Evolutionary conservation across 345 rosid genomes (phyloP), one percentile per base, ranked within the genome.

Genomic region (Citrus medica): DNA sequence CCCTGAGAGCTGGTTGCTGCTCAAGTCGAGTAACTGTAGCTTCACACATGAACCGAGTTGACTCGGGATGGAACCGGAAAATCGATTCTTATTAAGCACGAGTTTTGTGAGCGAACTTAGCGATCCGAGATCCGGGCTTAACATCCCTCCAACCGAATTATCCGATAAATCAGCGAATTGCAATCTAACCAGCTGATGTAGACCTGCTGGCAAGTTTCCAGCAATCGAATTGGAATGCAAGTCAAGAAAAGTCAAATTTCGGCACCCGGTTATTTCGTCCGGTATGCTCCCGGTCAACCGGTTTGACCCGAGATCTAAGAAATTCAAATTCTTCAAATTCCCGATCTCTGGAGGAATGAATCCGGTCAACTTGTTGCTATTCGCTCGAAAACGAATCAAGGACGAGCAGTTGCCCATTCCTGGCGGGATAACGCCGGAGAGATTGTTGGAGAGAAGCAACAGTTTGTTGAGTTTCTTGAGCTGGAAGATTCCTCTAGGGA

Each of bases 401-500:
- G 90, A 84, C 17, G 87, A 74, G 82, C 93, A 90, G 80, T 90
- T 92, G 3, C 97, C 94, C 12, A 95, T 87, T 27, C 90, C 93
- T 7, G 86, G 82, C 13, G 98, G 91, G 35, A 95, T 86, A 28
- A 59, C 64, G 4, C 95, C 97, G 3, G 90, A 89, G 76, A 93
- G 85, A 59, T 83, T 85, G 82, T 95, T 95, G 70, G 95, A 93
- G 62, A 95, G 88, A 67, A 95, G 93, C 77, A 93, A 67, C 17
- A 95, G 93, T 78, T 93, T 93, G 81, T 89, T 95, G 75, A 95
- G 91, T 61, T 87, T 91, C 83, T 83, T 79, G 63, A 95, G 84
- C 64, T 78, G 81, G 78, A 90, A 92, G 13, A 95, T 89, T 67
- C 93, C 89, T 40, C 53, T 87, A 0, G 98, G 98, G 24, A 95